These are phyloP conservation scores for Climacium dendroides DNA, from an alignment of 225 moss, liverwort and hornwort species.

Conservation along the genomic window DNA sequence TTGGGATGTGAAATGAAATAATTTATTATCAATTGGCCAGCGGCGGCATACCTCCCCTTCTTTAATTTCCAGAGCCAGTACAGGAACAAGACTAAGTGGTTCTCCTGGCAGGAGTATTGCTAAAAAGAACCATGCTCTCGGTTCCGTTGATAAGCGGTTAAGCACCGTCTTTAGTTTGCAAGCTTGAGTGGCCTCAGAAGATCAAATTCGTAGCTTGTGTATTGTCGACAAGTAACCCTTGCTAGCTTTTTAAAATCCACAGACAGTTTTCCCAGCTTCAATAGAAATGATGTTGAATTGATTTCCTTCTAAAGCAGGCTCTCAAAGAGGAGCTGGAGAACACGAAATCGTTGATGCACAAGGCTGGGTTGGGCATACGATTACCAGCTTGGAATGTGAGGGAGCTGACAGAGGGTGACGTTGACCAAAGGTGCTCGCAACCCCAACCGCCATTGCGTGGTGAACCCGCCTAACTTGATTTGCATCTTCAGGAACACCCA, in stretches of 20 bases:
- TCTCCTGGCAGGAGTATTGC: not conserved
- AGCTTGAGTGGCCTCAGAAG: not conserved
- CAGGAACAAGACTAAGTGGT: not conserved
- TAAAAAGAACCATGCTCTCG: not conserved
- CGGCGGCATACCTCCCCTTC: not conserved
- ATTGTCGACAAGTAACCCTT: not conserved
- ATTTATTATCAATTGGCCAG: not conserved
- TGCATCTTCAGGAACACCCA: not conserved
- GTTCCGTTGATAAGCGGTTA: not conserved
- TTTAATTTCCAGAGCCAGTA: no score
- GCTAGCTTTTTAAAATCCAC: not conserved
- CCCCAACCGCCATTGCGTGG: slow-evolving; percentile 31
- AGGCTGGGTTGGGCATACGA: slow-evolving; percentile 73
- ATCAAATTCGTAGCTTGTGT: not conserved
- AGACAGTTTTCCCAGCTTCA: not conserved
- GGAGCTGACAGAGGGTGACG: slow-evolving; percentile 60
- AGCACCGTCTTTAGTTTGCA: not conserved
- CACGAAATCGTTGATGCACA: slow-evolving; percentile 63
- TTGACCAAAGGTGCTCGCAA: slow-evolving; percentile 43
- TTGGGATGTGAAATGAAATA: not conserved
- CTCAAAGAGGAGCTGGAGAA: slow-evolving; percentile 61
- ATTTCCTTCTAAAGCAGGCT: not conserved
- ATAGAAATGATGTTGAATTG: not conserved
- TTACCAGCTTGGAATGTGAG: slow-evolving; percentile 58
- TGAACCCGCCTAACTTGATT: not conserved